phyloP scores from a whole-genome alignment of 2,329 filamentous ascomycete species.

The Nectriaceae sp. region DNA sequence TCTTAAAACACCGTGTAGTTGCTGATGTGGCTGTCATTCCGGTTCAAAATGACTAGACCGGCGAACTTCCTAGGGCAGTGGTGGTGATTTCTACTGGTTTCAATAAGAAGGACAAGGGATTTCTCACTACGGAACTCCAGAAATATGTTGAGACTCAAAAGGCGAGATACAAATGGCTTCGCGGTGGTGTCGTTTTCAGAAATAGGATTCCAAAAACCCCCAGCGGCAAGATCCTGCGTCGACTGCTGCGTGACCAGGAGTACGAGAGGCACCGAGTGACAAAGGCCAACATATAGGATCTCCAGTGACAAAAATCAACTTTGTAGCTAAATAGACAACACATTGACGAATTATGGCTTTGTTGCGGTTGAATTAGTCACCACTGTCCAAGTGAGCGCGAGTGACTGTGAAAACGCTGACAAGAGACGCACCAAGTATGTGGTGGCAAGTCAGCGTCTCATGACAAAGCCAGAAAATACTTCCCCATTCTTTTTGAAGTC shows the following conservation, averaged over 20 bases:
- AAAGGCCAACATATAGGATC: too few species aligned
- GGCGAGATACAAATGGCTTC: slow-evolving; percentile 66
- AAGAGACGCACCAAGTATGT: too few species aligned
- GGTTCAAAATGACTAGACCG: slow-evolving; percentile 58
- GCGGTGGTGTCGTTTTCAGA: slow-evolving; percentile 62
- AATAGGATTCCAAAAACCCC: slow-evolving; percentile 70
- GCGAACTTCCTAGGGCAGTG: slow-evolving; percentile 63
- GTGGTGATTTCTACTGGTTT: slow-evolving; percentile 51
- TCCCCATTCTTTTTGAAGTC: too few species aligned
- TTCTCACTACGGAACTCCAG: slow-evolving; percentile 51
- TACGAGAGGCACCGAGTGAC: too few species aligned
- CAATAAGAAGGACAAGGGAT: slow-evolving; percentile 53
- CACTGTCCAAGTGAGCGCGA: too few species aligned
- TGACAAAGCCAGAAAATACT: too few species aligned
- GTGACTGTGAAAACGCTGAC: too few species aligned
- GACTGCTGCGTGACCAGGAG: slow-evolving; percentile 71
- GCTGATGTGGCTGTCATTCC: slow-evolving; percentile 76
- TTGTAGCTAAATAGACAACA: too few species aligned
- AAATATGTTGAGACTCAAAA: slow-evolving; percentile 65
- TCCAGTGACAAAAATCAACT: too few species aligned
- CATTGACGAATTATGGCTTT: too few species aligned
- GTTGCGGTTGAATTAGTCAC: too few species aligned
- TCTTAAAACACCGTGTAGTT: slow-evolving; percentile 69
- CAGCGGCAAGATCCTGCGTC: slow-evolving; percentile 70
- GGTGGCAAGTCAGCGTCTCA: too few species aligned